Base-by-base conservation (phyloP, 495 filamentous ascomycete species). In the Lepraria neglecta region DNA sequence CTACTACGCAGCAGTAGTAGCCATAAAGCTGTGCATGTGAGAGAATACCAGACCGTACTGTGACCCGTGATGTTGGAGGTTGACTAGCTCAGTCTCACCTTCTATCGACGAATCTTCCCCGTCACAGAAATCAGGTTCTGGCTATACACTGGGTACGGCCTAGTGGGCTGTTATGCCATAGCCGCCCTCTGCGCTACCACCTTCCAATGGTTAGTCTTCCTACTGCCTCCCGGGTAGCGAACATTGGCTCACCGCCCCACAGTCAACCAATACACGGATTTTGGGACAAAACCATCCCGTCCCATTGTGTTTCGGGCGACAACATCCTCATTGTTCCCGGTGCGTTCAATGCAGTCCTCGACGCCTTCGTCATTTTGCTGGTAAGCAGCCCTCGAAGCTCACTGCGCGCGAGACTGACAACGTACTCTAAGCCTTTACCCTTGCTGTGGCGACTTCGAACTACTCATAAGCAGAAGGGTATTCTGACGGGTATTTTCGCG, bases 101-200 rank as follows among this genome's bases (percentile, higher is more conserved):
- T 65, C 30, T 65, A 65, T 53, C 64, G 64, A 45, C 64, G 64
- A 40, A 65, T 65, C 15, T 65, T 65, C 40, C 59, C 64, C 3
- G 55, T 58, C 4, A 43, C 61, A 7, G 57, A 62, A 33, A 60
- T 62, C 56, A 61, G 58, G 11, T 30, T 52, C 30, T 57, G 59
- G 57, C 46, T 65, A 3, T 62, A 51, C 38, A 19, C 45, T 35
- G 53, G 50, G 27, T 58, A 58, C 50, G 56, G n/a, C 4, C 6
- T 51, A 7, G 64, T 65, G 33, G 55, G 43, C 27, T 52, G 44
- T 19, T 65, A 62, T 30, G 43, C 31, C 10, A 42, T 65, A 19
- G 40, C 47, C 19, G 59, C 59, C 0, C 21, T 61, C 19, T 56
- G 61, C 30, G 31, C 44, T 28, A 54, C 64, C 35, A 56, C 56